These are phyloP conservation scores for Polychytrium aggregatum DNA, from an alignment of 192 early-diverging fungal genomes.

Conservation along the genomic window DNA sequence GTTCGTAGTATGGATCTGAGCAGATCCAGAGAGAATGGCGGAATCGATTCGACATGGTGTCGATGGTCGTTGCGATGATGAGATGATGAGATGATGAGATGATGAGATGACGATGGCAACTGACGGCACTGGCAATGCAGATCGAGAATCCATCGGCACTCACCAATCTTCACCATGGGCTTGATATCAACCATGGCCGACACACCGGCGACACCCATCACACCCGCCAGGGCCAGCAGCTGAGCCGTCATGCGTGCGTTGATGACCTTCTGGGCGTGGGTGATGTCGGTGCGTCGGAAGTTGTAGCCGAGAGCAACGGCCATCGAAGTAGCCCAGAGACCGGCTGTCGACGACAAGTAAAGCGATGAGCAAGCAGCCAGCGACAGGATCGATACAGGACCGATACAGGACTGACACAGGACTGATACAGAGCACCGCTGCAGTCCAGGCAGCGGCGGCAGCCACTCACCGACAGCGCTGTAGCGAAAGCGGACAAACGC, in stretches of 20 bases:
- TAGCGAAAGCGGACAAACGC: slow-evolving; percentile 8
- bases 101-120: too few species aligned
- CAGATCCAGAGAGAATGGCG: too few species aligned
- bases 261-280: slow-evolving; percentile 11
- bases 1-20: too few species aligned
- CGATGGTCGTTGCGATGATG: too few species aligned
- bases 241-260: slow-evolving; percentile 17
- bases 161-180: too few species aligned
- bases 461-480: slow-evolving; percentile 7
- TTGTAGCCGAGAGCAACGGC: slow-evolving; percentile 10
- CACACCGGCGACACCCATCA: too few species aligned
- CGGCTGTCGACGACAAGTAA: neutral
- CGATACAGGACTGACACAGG: neutral
- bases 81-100: too few species aligned
- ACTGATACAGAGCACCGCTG: neutral
- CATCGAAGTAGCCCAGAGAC: slow-evolving; percentile 8
- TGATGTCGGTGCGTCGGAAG: slow-evolving; percentile 8
- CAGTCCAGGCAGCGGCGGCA: neutral
- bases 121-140: too few species aligned
- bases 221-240: too few species aligned
- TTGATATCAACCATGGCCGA: too few species aligned
- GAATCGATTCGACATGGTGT: too few species aligned
- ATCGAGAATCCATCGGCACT: too few species aligned
- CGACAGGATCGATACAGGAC: neutral
- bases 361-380: neutral